These are phyloP conservation scores for Recurvomyces mirabilis DNA, from an alignment of 495 filamentous ascomycete species.

Conservation along the genomic window DNA sequence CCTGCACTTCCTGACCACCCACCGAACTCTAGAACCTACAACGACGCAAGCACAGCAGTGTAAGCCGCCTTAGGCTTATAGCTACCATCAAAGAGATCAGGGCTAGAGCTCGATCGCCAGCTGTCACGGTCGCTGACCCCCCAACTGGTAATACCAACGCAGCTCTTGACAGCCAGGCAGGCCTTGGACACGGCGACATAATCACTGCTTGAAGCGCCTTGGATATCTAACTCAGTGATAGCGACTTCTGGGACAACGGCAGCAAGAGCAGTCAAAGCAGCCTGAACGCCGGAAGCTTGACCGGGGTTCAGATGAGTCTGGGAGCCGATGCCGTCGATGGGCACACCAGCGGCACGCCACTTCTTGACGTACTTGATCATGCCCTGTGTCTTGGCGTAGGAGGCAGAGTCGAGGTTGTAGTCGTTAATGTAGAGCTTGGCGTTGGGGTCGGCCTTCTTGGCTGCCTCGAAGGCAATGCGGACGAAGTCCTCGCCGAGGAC, in stretches of 20 bases:
- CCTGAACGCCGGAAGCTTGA: conserved; percentile 34
- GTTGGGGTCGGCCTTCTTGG: conserved; percentile 38
- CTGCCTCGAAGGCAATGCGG: conserved; percentile 52
- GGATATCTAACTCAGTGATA: conserved; percentile 54
- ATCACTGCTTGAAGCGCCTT: conserved; percentile 44
- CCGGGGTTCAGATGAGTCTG: conserved; percentile 50
- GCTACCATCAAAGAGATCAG: conserved; percentile 51
- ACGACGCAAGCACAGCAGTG: too few relatives aligned
- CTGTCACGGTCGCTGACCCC: conserved; percentile 55
- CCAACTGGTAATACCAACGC: conserved; percentile 61
- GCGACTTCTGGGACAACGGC: conserved; percentile 44
- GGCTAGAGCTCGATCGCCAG: conserved; percentile 50
- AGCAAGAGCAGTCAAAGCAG: conserved; percentile 47
- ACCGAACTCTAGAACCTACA: too few relatives aligned
- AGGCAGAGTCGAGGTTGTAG: conserved; percentile 31
- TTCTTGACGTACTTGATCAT: conserved; percentile 55
- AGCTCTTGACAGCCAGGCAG: conserved; percentile 51
- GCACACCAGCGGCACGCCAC: conserved; percentile 52
- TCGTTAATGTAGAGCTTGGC: conserved; percentile 55
- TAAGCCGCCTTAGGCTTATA: conserved; percentile 57
- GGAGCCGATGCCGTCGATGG: conserved; percentile 64
- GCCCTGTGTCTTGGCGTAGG: conserved; percentile 46
- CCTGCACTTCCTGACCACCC: too few relatives aligned
- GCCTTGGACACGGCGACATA: conserved; percentile 54
- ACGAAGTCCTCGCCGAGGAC: too few relatives aligned